Conservation (phyloP, 2,329 filamentous ascomycete species). For the Alternaria gansuensis region DNA sequence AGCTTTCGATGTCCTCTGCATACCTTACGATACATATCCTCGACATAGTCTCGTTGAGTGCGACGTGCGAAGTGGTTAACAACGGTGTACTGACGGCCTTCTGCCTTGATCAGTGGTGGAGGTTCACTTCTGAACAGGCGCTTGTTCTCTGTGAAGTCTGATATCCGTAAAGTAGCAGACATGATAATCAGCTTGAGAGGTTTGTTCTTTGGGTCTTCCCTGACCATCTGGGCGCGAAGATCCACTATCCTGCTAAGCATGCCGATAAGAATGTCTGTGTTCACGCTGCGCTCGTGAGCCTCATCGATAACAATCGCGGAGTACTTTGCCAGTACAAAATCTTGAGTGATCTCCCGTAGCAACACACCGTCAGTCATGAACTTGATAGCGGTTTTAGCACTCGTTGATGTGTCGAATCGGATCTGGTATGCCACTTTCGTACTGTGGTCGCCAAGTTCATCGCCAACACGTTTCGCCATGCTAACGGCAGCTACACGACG, state of each 20-base stretch:
- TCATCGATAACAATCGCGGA: constrained; percentile 95
- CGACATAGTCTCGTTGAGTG: constrained; percentile 86
- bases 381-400: constrained; percentile 85
- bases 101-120: constrained; percentile 86
- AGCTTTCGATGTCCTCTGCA: constrained; percentile 87
- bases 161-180: constrained; percentile 92
- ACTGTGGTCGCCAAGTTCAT: constrained; percentile 82
- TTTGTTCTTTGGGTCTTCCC: constrained; percentile 72
- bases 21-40: constrained; percentile 89
- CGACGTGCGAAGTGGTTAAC: constrained; percentile 86
- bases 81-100: constrained; percentile 91
- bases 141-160: constrained; percentile 86
- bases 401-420: constrained; percentile 86
- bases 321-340: constrained; percentile 88
- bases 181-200: constrained; percentile 96
- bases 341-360: constrained; percentile 87
- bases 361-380: constrained; percentile 99
- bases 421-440: constrained; percentile 87
- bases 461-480: constrained; percentile 90
- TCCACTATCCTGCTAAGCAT: constrained; percentile 95
- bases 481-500: constrained; percentile 94
- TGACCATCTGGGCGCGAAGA: constrained; percentile 76
- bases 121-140: constrained; percentile 76
- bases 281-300: constrained; percentile 95
- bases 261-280: constrained; percentile 97